phyloP scores from a whole-genome alignment of 2,329 filamentous ascomycete genomes.

The Sporothrix mexicana region DNA sequence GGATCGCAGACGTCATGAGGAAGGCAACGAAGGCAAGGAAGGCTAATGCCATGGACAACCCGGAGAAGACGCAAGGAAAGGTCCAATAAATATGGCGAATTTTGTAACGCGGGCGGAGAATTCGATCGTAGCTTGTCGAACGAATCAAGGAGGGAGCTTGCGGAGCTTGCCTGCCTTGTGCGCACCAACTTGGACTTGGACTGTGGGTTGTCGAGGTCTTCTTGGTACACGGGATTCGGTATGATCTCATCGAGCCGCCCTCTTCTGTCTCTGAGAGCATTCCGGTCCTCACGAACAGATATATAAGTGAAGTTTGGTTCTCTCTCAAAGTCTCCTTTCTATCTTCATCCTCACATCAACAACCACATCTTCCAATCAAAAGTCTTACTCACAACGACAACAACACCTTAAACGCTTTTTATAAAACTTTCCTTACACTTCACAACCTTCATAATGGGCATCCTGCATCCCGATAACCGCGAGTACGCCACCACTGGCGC shows the following conservation, averaged over 20 bases:
- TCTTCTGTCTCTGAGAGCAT: neutral
- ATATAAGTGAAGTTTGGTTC: neutral
- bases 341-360: neutral
- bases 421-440: neutral
- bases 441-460: slow-evolving; percentile 30
- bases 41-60: neutral
- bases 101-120: slow-evolving; percentile 6
- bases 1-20: slow-evolving; percentile 29
- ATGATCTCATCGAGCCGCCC: slow-evolving; percentile 23
- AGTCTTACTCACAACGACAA: no score
- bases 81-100: neutral
- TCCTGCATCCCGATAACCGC: slow-evolving; percentile 32
- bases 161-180: neutral
- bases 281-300: neutral
- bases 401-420: neutral
- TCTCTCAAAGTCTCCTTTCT: neutral
- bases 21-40: neutral
- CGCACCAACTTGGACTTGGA: neutral
- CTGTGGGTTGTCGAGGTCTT: neutral
- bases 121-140: neutral
- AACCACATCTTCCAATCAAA: neutral
- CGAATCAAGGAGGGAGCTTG: slow-evolving; percentile 16
- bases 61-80: neutral
- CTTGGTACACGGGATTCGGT: slow-evolving; percentile 8
- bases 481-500: slow-evolving; percentile 1